phyloP scores from a whole-genome alignment of 495 filamentous ascomycete genomes.

The Pyrenopolyporus hunteri region DNA sequence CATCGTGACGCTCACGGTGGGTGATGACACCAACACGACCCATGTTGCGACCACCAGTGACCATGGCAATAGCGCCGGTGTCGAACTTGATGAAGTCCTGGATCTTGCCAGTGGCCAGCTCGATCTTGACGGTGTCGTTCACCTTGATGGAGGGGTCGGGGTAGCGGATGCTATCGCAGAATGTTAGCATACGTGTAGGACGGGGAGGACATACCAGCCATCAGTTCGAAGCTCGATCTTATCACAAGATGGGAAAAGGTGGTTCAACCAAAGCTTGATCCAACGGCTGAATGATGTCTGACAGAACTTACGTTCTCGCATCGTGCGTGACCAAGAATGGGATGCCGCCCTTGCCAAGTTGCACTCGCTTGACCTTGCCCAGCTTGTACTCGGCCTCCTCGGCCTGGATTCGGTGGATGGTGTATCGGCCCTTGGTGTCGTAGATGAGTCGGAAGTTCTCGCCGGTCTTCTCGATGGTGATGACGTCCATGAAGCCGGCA shows the following conservation, averaged over 20 bases:
- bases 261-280: slow-evolving; percentile 92
- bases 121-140: slow-evolving; percentile 99
- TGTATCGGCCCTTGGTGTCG: slow-evolving; percentile 99
- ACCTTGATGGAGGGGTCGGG: slow-evolving; percentile 97
- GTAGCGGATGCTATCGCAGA: slow-evolving; percentile 84
- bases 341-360: slow-evolving; percentile 98
- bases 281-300: slow-evolving; percentile 98
- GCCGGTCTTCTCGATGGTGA: slow-evolving; percentile 98
- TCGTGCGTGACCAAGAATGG: slow-evolving; percentile 99
- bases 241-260: slow-evolving; percentile 39
- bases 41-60: slow-evolving; percentile 98
- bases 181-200: slow-evolving; percentile 50
- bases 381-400: slow-evolving; percentile 99
- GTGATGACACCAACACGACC: slow-evolving; percentile 99
- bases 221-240: slow-evolving; percentile 45
- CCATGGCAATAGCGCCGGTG: slow-evolving; percentile 96
- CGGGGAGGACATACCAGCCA: slow-evolving; percentile 55
- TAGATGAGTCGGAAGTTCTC: slow-evolving; percentile 99
- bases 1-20: slow-evolving; percentile 98
- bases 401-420: slow-evolving; percentile 95
- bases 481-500: slow-evolving; percentile 99
- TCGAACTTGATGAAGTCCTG: slow-evolving; percentile 95
- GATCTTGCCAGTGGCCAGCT: slow-evolving; percentile 96
- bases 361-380: slow-evolving; percentile 98
- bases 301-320: slow-evolving; percentile 98